Evolutionary conservation across 306 rosid species (phyloP), one percentile per base, ranked within the genome.

Genomic region (Arachis stenosperma): DNA sequence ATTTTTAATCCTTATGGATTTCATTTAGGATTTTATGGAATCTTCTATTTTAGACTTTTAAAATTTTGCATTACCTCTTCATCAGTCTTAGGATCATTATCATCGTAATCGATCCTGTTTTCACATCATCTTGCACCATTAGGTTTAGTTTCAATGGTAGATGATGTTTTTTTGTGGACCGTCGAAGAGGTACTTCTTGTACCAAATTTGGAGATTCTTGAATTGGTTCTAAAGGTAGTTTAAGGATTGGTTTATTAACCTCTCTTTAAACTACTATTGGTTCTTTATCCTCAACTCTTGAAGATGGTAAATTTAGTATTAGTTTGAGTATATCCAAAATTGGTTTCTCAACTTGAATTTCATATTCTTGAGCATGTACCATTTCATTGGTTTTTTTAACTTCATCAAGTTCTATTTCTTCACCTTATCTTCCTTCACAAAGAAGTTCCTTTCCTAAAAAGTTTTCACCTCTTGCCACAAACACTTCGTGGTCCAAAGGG

Each of bases 351-450:
- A 7, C 9, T 55, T 22, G 5, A 47, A 0, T 47, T 4, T 47
- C n/a, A 29, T 57, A 6, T 14, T 29, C 62, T 8, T 57, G 41
- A 55, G 37, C 10, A 1, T 15, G 2, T 22, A 5, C 0, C 7
- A 2, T 17, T 55, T 55, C 10, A 55, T 55, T 55, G 1, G 36
- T 17, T 55, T 6, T 3, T 55, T 55, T 37, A 55, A 6, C 61
- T 55, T 55, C 61, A 55, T 55, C 36, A 55, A 17, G 61, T 55
- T 55, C 39, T 55, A 55, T 55, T 55, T 55, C 36, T 55, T 7
- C 29, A 17, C 36, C 36, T 6, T 55, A 37, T 15, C 9, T 55
- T 15, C 36, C 36, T 55, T 55, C 3, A 15, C 3, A 29, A 55
- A 17, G 41, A 29, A 57, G 9, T 27, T 57, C 62, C 12, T 6